Percentiles rank a stretch among this genome's conserved stretches.
Conservation (phyloP, 2,329 filamentous ascomycete genomes). For the Curvularia lunata region DNA sequence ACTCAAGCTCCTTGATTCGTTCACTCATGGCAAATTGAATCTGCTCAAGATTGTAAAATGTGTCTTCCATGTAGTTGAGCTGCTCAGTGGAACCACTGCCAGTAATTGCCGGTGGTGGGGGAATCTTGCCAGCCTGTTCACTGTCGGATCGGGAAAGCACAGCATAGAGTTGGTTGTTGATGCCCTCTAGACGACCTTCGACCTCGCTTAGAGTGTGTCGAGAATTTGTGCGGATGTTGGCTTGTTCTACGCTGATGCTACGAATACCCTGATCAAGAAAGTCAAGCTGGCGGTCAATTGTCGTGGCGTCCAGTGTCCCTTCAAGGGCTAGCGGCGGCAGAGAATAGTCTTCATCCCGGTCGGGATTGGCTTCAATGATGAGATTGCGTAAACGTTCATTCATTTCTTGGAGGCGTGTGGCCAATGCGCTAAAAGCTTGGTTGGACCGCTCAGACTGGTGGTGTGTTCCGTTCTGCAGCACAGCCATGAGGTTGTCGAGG, state of each 20-base stretch:
- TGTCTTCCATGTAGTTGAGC: conserved; percentile 69
- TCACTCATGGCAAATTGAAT: conserved; percentile 42
- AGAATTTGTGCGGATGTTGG: conserved; percentile 35
- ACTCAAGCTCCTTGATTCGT: conserved; percentile 37
- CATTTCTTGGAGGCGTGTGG: conserved; percentile 69
- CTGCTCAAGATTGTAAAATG: conserved; percentile 56
- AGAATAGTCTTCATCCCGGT: conserved; percentile 44
- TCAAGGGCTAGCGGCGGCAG: conserved; percentile 33
- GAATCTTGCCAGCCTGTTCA: conserved; percentile 58
- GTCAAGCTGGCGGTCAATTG: conserved; percentile 65
- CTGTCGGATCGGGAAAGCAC: conserved; percentile 56
- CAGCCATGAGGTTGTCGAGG: conserved; percentile 58
- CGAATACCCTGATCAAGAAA: conserved; percentile 73
- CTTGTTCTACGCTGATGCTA: conserved; percentile 65
- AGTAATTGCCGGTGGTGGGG: conserved; percentile 64
- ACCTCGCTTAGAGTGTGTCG: conserved; percentile 40
- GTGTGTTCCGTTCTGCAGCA: conserved; percentile 46
- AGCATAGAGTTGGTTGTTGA: conserved; percentile 69
- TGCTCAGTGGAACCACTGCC: conserved; percentile 69
- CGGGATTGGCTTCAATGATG: conserved; percentile 68
- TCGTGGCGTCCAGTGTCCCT: conserved; percentile 30
- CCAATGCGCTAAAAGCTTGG: conserved; percentile 65
- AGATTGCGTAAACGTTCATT: conserved; percentile 71
- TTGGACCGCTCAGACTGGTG: conserved; percentile 44
- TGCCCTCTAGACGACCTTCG: conserved; percentile 51